Conservation (phyloP, 2,329 filamentous ascomycete genomes). For the Fusarium goolgardi region DNA sequence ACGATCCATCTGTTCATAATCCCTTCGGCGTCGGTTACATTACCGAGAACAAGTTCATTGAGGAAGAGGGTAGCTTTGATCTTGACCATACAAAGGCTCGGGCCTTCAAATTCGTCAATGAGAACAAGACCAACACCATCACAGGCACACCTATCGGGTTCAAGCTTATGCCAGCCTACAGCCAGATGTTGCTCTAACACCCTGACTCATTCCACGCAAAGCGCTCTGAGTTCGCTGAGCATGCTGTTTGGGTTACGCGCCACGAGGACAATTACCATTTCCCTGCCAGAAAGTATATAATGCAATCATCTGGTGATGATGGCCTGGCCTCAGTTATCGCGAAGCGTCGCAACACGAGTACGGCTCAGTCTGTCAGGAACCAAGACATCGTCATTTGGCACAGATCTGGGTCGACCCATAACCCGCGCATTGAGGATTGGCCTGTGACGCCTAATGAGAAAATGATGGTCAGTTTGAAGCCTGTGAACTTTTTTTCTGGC, state of each 20-base stretch:
- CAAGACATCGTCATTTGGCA: slow-evolving; percentile 69
- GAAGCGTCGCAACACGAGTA: slow-evolving; percentile 41
- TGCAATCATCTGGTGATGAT: slow-evolving; percentile 60
- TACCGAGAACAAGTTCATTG: slow-evolving; percentile 51
- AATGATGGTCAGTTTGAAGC: slow-evolving; percentile 62
- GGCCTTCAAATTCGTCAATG: slow-evolving; percentile 63
- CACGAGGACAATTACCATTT: slow-evolving; percentile 58
- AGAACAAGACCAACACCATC: slow-evolving; percentile 55
- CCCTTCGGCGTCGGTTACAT: slow-evolving; percentile 63
- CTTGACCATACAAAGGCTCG: slow-evolving; percentile 62
- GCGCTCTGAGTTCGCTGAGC: slow-evolving; percentile 58
- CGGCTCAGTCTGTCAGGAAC: slow-evolving; percentile 56
- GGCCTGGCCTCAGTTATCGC: slow-evolving; percentile 51
- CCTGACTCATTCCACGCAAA: slow-evolving; percentile 54
- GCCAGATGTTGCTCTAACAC: slow-evolving; percentile 59
- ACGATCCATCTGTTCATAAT: slow-evolving; percentile 57
- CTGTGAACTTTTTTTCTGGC: slow-evolving; percentile 64
- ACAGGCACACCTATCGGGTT: slow-evolving; percentile 60
- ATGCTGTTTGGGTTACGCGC: slow-evolving; percentile 60
- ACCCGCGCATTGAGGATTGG: slow-evolving; percentile 74
- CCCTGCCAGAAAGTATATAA: slow-evolving; percentile 57
- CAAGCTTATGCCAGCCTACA: slow-evolving; percentile 59
- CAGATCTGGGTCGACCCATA: slow-evolving; percentile 71
- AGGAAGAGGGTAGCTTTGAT: slow-evolving; percentile 60
- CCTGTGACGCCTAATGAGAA: slow-evolving; percentile 71